A percentile compares a stretch with the other conserved stretches of the same genome.
Evolutionary conservation across 805 yeast species (phyloP).

Genomic region (Cyberlindnera samutprakarnensis): DNA sequence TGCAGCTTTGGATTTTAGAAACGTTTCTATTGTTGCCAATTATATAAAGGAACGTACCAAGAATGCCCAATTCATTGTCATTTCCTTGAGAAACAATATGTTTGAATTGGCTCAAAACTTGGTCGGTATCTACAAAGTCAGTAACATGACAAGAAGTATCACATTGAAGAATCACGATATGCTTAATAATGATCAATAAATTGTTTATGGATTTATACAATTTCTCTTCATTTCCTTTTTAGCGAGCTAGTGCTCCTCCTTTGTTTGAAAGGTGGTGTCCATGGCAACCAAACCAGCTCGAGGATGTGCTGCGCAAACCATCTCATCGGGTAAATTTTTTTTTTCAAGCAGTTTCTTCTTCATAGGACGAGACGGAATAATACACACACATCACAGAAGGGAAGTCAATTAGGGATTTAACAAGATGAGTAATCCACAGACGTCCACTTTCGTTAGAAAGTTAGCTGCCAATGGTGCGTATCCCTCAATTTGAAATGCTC

Average conservation of each 20-base stretch:
- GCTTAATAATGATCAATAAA: slow-evolving; percentile 6
- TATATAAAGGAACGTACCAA: slow-evolving; percentile 93
- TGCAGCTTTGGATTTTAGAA: slow-evolving; percentile 95
- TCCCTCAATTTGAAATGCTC: too few species aligned
- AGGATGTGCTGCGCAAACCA: too few species aligned
- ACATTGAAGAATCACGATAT: slow-evolving; percentile 62
- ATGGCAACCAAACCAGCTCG: too few species aligned
- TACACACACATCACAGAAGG: background rate
- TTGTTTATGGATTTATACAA: too few species aligned
- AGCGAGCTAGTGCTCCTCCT: too few species aligned
- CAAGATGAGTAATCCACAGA: slow-evolving; percentile 26
- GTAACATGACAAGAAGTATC: slow-evolving; percentile 84
- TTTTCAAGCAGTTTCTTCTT: too few species aligned
- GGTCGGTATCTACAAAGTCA: slow-evolving; percentile 91
- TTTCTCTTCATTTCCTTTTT: too few species aligned
- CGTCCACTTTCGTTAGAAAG: slow-evolving; percentile 59
- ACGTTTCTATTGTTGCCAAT: slow-evolving; percentile 95
- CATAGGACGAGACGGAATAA: too few species aligned
- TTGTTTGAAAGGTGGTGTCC: too few species aligned
- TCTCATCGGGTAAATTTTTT: too few species aligned
- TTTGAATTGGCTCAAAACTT: slow-evolving; percentile 91
- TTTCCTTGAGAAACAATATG: slow-evolving; percentile 94
- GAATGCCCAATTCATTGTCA: slow-evolving; percentile 94
- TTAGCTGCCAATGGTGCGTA: slow-evolving; percentile 66
- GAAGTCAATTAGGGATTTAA: background rate